Base-by-base conservation (phyloP, 1,284 basidiomycete genomes). In the Mycena citricolor region DNA sequence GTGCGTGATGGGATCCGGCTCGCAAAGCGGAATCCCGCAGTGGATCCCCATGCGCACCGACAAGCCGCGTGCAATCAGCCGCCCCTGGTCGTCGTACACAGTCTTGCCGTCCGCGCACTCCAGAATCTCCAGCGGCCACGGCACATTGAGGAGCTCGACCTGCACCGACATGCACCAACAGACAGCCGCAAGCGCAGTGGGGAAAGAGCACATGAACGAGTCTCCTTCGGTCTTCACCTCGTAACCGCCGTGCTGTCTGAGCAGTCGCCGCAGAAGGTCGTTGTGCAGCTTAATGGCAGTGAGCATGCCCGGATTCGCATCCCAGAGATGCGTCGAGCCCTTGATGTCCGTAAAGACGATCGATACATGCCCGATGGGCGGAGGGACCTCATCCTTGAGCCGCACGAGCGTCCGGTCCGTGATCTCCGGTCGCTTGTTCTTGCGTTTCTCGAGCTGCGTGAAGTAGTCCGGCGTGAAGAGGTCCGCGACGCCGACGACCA, bases 151-250 rank as follows among this genome's bases (percentile, higher is more conserved):
- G 13, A 99, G 74, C 56, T 89, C 82, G 31, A 86, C 69, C 66
- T 99, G 97, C 28, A 95, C 91, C 30, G 80, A 85, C 61, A 98
- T 77, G 57, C 87, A 90, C 91, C 93, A 99, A 71, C 94, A 82
- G 28, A 99, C 65, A 0, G 93, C 97, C 0, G 90, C 79, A 4
- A 91, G 76, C 7, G 94, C 83, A 4, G 83, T 90, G 8, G 90
- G 89, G 77, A 99, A 99, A 13, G 94, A 94, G 36, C 95, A 94
- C 90, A 99, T 97, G 73, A 99, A 99, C 0, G 95, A 86, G 61
- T 99, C 97, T 26, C 97, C 97, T 85, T 99, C 97, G 16, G 97
- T 99, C 69, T 99, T 99, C 59, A 98, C 95, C 68, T 99, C 94
- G 66, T 98, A 99, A 0, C 97, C 97, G 31, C 94, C 94, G 59